phyloP scores from a whole-genome alignment of 148 eudicot genomes.

The Chenopodium suecicum region DNA sequence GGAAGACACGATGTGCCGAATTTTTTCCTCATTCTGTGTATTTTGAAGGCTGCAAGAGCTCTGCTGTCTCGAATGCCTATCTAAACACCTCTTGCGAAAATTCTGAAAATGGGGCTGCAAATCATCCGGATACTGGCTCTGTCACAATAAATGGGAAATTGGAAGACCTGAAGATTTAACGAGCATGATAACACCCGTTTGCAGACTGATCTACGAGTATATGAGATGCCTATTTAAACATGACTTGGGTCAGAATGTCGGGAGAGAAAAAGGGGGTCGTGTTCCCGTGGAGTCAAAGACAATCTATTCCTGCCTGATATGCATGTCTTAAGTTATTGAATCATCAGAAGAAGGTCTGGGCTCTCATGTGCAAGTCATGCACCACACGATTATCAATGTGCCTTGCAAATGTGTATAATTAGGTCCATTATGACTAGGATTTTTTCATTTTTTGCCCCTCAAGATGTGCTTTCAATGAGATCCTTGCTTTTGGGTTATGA shows the following conservation, averaged over 20 bases:
- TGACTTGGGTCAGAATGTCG: slow-evolving; percentile 8
- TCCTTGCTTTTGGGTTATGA: slow-evolving; percentile 18
- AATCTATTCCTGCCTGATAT: neutral
- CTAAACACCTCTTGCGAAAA: slow-evolving; percentile 31
- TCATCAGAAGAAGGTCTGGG: slow-evolving; percentile 4
- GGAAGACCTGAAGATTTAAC: slow-evolving; percentile 54
- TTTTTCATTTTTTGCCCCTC: slow-evolving; percentile 16
- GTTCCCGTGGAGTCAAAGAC: neutral
- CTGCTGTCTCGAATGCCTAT: slow-evolving; percentile 47
- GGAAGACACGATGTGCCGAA: slow-evolving; percentile 77
- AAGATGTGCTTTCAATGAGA: slow-evolving; percentile 18
- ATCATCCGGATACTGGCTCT: slow-evolving; percentile 26
- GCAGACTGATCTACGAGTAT: slow-evolving; percentile 19
- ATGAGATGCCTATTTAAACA: slow-evolving; percentile 15
- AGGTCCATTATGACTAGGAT: slow-evolving; percentile 25
- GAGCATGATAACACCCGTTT: neutral
- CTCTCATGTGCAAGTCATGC: slow-evolving; percentile 19
- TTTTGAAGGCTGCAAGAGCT: slow-evolving; percentile 75
- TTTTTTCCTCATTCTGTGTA: slow-evolving; percentile 78
- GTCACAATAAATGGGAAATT: slow-evolving; percentile 58
- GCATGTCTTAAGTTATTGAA: slow-evolving; percentile 5
- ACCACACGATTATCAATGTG: slow-evolving; percentile 16
- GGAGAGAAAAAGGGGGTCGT: neutral
- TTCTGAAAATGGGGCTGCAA: slow-evolving; percentile 49
- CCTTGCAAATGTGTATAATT: slow-evolving; percentile 48